A percentile compares a stretch with the other conserved stretches of the same genome.
Evolutionary conservation across 164 flowering plant genomes (phyloP).

Genomic region (Buxus sempervirens): DNA sequence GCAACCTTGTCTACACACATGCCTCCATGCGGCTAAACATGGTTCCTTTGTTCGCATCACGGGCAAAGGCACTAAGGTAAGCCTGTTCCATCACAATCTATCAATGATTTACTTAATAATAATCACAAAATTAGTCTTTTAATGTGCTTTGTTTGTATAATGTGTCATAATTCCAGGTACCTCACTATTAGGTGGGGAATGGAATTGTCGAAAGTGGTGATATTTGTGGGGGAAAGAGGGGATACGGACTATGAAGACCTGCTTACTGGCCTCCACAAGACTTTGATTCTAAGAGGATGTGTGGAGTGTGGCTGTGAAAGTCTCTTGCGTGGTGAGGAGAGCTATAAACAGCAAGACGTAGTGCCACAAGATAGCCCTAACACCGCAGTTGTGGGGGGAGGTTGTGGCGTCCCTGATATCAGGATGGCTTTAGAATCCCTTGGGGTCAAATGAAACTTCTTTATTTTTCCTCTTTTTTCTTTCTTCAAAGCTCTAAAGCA

Average conservation of each 20-base stretch:
- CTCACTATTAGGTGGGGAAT: constrained; percentile 78
- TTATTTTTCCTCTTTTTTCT: too few species aligned
- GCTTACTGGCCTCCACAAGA: constrained; percentile 87
- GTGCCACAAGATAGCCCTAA: constrained; percentile 67
- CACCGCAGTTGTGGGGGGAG: constrained; percentile 45
- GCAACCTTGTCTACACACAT: constrained; percentile 62
- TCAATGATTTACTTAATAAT: too few species aligned
- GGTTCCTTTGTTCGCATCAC: constrained; percentile 70
- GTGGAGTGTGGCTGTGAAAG: constrained; percentile 35
- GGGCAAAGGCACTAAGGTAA: constrained; percentile 73
- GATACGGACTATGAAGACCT: constrained; percentile 90
- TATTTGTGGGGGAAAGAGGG: constrained; percentile 82
- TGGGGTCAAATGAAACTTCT: too few species aligned
- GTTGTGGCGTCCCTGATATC: constrained; percentile 35
- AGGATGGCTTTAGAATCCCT: constrained; percentile 39
- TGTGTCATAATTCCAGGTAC: constrained; percentile 53
- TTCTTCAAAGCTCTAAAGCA: too few species aligned
- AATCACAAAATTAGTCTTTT: too few species aligned
- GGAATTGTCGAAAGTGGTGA: constrained; percentile 75
- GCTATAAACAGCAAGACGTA: constrained; percentile 76
- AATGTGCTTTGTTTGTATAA: too few species aligned
- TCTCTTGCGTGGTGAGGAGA: constrained; percentile 53
- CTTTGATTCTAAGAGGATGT: constrained; percentile 64
- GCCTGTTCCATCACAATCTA: background rate
- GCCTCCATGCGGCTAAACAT: constrained; percentile 64